Evolutionary conservation across 208 protist species (phyloP).

Genomic region (Acanthamoeba castellanii): DNA sequence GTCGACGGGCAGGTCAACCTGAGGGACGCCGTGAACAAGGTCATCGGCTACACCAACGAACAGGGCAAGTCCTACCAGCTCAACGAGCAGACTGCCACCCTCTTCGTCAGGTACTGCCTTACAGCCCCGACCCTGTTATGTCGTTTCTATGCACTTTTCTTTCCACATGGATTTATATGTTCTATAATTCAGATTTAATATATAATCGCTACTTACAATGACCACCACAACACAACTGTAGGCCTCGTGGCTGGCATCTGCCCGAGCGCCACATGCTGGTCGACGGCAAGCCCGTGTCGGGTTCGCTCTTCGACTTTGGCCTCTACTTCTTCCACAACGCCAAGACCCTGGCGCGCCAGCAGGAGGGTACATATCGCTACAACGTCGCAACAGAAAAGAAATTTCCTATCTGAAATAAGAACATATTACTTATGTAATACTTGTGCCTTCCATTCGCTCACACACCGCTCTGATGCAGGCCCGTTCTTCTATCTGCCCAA

Average conservation of each 20-base stretch:
- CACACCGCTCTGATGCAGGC: background rate
- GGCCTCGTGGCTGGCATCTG: slow-evolving; percentile 87
- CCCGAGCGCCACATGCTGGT: slow-evolving; percentile 84
- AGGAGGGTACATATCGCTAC: background rate
- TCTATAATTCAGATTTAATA: too few relatives aligned
- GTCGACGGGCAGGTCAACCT: slow-evolving; percentile 87
- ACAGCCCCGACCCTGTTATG: too few relatives aligned
- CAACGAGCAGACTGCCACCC: slow-evolving; percentile 80
- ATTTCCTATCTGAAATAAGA: too few relatives aligned
- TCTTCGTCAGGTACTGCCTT: slow-evolving; percentile 78
- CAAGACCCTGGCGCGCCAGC: too few relatives aligned
- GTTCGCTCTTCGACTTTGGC: slow-evolving; percentile 89
- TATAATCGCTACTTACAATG: too few relatives aligned
- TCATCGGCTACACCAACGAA: slow-evolving; percentile 73
- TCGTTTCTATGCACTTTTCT: too few relatives aligned
- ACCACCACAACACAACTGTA: too few relatives aligned
- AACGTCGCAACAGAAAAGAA: too few relatives aligned
- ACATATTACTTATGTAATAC: too few relatives aligned
- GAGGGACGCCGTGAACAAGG: slow-evolving; percentile 82
- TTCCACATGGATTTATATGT: too few relatives aligned
- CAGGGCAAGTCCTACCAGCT: slow-evolving; percentile 83
- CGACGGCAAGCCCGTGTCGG: slow-evolving; percentile 81
- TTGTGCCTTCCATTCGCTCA: background rate
- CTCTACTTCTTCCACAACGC: slow-evolving; percentile 89
- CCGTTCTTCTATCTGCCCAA: slow-evolving; percentile 88